Evolutionary conservation across 805 yeast genomes (phyloP).

Genomic region (Wickerhamiella allomyrinae): DNA sequence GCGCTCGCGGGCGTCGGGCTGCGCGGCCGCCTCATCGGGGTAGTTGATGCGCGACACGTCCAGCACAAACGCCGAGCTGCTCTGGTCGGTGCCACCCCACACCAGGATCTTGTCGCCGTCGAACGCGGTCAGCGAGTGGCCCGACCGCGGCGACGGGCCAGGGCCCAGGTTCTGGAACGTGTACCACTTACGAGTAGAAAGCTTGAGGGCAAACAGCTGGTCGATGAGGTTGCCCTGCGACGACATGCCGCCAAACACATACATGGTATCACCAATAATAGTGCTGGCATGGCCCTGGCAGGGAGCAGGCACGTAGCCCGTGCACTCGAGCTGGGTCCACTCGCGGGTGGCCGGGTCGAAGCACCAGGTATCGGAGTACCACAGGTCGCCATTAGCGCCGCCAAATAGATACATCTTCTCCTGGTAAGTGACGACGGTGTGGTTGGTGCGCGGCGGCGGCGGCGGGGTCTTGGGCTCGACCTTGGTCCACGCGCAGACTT

Average conservation of each 20-base stretch:
- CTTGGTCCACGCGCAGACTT: slow-evolving; percentile 63
- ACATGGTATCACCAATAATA: slow-evolving; percentile 61
- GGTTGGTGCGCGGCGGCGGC: slow-evolving; percentile 63
- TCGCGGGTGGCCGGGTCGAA: slow-evolving; percentile 53
- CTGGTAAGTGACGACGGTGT: slow-evolving; percentile 70
- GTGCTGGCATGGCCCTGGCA: slow-evolving; percentile 86
- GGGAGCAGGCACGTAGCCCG: slow-evolving; percentile 71
- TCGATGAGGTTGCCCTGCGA: slow-evolving; percentile 52
- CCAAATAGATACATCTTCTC: slow-evolving; percentile 79
- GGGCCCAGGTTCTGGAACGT: slow-evolving; percentile 39
- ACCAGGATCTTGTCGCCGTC: slow-evolving; percentile 55
- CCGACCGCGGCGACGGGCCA: slow-evolving; percentile 74
- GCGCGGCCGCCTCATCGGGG: slow-evolving; percentile 24
- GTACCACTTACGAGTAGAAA: slow-evolving; percentile 60
- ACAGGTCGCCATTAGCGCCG: slow-evolving; percentile 64
- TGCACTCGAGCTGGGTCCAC: slow-evolving; percentile 59
- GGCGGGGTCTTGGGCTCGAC: slow-evolving; percentile 38
- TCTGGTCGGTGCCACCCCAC: slow-evolving; percentile 71
- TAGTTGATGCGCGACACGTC: slow-evolving; percentile 37
- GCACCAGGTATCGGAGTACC: slow-evolving; percentile 65
- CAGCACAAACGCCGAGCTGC: slow-evolving; percentile 45
- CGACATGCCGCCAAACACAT: slow-evolving; percentile 82
- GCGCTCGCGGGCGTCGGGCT: background rate
- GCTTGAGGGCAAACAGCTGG: slow-evolving; percentile 59
- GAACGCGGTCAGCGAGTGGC: slow-evolving; percentile 72